phyloP scores from a whole-genome alignment of 2,329 filamentous ascomycete genomes.

The Macroventuria anomochaeta region DNA sequence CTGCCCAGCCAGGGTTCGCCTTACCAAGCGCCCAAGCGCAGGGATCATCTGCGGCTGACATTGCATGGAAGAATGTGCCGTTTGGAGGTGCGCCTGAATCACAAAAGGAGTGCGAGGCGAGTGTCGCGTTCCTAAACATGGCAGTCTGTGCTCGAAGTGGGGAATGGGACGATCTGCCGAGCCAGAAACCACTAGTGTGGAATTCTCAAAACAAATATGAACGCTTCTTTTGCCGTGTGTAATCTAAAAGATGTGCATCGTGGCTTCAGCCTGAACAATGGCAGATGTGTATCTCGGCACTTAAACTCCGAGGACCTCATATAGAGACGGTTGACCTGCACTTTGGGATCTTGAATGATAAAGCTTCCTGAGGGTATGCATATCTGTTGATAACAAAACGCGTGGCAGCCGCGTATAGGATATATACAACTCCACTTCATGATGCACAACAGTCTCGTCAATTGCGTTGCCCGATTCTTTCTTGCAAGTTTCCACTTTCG shows the following conservation, averaged over 20 bases:
- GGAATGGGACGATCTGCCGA: slow-evolving; percentile 10
- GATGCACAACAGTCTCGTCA: not conserved
- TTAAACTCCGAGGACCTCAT: not conserved
- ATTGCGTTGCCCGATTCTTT: not conserved
- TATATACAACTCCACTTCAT: not conserved
- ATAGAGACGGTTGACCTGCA: not conserved
- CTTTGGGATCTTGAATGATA: not conserved
- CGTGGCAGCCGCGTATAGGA: not conserved
- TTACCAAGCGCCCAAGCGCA: not conserved
- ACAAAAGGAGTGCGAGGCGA: slow-evolving; percentile 8
- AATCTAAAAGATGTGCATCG: not conserved
- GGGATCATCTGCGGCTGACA: slow-evolving; percentile 3
- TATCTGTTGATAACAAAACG: not conserved
- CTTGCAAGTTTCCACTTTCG: not conserved
- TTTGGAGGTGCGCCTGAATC: slow-evolving; percentile 10
- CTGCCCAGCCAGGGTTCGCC: slow-evolving; percentile 4
- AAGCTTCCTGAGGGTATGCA: not conserved
- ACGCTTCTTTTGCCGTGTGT: not conserved
- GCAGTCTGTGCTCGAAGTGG: slow-evolving; percentile 13
- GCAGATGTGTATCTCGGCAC: not conserved
- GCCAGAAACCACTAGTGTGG: not conserved
- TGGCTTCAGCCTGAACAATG: not conserved
- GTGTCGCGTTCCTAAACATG: slow-evolving; percentile 12
- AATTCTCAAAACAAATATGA: not conserved
- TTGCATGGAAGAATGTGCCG: slow-evolving; percentile 7